Percentiles rank a stretch among this genome's conserved stretches.
These are phyloP conservation scores for Plasmodium berghei DNA, from an alignment of 169 alveolate genomes.

Conservation along the genomic window DNA sequence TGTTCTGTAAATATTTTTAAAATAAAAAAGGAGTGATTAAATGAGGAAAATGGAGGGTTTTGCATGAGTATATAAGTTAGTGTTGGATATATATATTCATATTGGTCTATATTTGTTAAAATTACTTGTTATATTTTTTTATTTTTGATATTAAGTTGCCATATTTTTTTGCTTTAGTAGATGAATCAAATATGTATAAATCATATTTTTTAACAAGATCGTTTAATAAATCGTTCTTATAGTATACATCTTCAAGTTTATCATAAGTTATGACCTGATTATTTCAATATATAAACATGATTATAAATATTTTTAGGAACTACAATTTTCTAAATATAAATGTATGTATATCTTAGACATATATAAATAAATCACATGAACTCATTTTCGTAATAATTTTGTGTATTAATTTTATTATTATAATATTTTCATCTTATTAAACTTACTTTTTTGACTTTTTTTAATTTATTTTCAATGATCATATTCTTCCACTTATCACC, in stretches of 20 bases:
- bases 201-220: conserved; percentile 33
- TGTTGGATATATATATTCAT: not conserved
- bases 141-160: conserved; percentile 41
- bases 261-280: conserved; percentile 63
- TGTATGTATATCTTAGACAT: not conserved
- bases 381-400: not conserved
- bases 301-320: not conserved
- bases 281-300: not conserved
- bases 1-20: conserved; percentile 25
- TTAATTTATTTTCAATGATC: conserved; percentile 49
- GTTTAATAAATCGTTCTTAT: conserved; percentile 36
- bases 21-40: not conserved
- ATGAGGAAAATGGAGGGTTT: not conserved
- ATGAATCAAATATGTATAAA: conserved; percentile 49
- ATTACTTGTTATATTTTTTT: conserved; percentile 63
- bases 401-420: not conserved
- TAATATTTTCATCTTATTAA: not conserved
- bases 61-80: not conserved
- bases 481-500: conserved; percentile 64
- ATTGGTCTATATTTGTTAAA: not conserved
- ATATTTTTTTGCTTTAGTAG: conserved; percentile 49
- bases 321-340: not conserved
- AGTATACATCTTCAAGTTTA: conserved; percentile 42
- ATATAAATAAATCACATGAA: not conserved
- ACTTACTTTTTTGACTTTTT: conserved; percentile 61